A percentile compares a stretch with the other conserved stretches of the same genome.
These are phyloP conservation scores for Ochromonas danica DNA, from an alignment of 108 stramenopile species.

Conservation along the genomic window DNA sequence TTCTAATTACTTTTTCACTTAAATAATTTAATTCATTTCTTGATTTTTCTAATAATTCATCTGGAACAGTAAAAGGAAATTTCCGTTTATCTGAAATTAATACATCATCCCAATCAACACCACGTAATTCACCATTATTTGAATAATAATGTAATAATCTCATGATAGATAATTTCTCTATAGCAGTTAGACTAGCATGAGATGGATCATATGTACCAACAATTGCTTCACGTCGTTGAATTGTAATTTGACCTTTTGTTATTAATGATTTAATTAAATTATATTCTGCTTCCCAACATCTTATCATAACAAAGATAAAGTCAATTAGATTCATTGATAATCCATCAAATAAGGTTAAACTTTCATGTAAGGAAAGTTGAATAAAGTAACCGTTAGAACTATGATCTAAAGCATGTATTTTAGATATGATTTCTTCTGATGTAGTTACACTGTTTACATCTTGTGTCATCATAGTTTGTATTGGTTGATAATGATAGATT, in stretches of 20 bases:
- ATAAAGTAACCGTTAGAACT: no score
- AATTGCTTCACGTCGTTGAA: constrained; percentile 11
- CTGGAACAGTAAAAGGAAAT: constrained; percentile 36
- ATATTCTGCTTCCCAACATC: constrained; percentile 2
- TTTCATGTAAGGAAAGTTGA: not conserved
- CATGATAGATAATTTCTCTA: not conserved
- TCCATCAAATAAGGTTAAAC: not conserved
- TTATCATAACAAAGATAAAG: not conserved
- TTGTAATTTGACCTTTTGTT: not conserved
- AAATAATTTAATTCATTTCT: constrained; percentile 44
- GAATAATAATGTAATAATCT: not conserved
- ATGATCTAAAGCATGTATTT: not conserved
- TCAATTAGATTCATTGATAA: not conserved
- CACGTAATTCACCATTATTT: not conserved
- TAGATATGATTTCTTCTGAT: not conserved
- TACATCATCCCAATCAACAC: constrained; percentile 24
- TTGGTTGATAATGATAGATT: not conserved
- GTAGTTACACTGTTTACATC: not conserved
- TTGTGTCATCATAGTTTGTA: not conserved
- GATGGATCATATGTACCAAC: not conserved
- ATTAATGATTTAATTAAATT: not conserved
- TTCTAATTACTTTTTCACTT: constrained; percentile 40
- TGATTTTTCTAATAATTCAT: constrained; percentile 41
- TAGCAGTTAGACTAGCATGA: not conserved
- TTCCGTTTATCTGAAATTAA: not conserved